A percentile compares a stretch with the other conserved stretches of the same genome.
These are phyloP conservation scores for Trifolium fragiferum DNA, from an alignment of 306 rosid genomes.

Conservation along the genomic window DNA sequence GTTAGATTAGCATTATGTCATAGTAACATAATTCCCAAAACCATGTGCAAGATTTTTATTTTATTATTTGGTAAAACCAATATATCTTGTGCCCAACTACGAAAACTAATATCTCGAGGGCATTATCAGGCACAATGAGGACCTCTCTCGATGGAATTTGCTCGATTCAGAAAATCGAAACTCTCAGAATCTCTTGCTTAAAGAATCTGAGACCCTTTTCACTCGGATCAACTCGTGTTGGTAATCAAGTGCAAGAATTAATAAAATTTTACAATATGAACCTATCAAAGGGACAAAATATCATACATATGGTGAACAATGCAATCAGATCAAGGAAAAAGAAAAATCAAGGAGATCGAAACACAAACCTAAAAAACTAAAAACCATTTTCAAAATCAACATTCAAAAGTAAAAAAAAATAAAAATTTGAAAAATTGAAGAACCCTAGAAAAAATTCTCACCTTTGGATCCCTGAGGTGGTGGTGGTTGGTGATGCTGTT, in stretches of 20 bases:
- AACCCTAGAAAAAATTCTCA: conserved; percentile 39
- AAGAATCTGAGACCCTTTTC: not conserved
- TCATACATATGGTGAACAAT: not conserved
- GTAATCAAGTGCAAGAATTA: not conserved
- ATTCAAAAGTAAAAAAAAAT: not conserved
- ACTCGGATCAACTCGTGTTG: not conserved
- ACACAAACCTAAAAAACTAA: not conserved
- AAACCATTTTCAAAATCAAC: conserved; percentile 7
- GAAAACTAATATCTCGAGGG: not conserved
- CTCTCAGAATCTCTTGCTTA: not conserved
- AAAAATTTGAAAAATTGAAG: not conserved
- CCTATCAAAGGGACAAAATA: not conserved
- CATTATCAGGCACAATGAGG: not conserved
- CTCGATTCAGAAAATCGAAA: not conserved
- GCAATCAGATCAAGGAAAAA: conserved; percentile 38
- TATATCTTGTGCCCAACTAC: not conserved
- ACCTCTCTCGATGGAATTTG: not conserved
- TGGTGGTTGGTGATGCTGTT: conserved; percentile 54
- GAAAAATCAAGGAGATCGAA: not conserved
- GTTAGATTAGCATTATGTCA: too few relatives aligned
- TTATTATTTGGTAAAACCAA: not conserved
- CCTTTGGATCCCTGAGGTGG: conserved; percentile 70
- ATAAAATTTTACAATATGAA: not conserved
- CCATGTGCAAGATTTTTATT: not conserved
- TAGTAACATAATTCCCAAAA: too few relatives aligned